Base-by-base conservation (phyloP, 2,329 filamentous ascomycete genomes). In the Fusarium hainanense region DNA sequence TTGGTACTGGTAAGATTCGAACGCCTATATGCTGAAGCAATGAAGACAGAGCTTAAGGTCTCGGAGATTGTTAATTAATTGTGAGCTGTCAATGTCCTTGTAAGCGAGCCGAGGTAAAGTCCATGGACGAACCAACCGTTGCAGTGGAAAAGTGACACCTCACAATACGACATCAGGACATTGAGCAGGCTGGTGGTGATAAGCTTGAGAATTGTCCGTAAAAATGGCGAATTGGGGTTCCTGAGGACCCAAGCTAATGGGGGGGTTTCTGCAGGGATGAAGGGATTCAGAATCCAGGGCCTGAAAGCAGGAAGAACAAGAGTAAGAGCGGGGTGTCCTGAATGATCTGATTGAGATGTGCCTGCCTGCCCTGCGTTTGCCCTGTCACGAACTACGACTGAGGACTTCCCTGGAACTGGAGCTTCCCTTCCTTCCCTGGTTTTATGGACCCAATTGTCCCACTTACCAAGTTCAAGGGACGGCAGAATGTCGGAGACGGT, bases 321-420 rank as follows among this genome's bases (percentile, higher is more conserved):
- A 49, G 8, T 18, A 51, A 21, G 32, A 51, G 56, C 44, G 58
- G 67, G 67, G 62, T 62, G 43, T 37, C 48, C 42, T 58, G 49
- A 57, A 63, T 70, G 66, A 67, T 69, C 66, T 70, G 66, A 69
- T 54, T 67, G 47, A 14, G 41, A 52, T 69, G 46, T 50, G 25
- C 37, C 37, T 30, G 28, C 25, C n/a, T 14, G 40, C 30, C 18
- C 18, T 28, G 21, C 42, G 32, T 37, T 23, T 49, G 52, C 21
- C 42, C 52, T 55, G 52, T 51, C 48, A 40, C 21, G 48, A 50
- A 50, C 27, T 23, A 20, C 20, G n/a, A 37, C 32, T 37, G 32
- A 37, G 32, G 32, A 18, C 32, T 34, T 37, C 32, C 32, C 32
- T 37, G 32, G 32, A 43, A 43, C 41, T 43, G 47, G 48, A 50